Base-by-base conservation (phyloP, 495 filamentous ascomycete genomes). In the Collariella sp. region DNA sequence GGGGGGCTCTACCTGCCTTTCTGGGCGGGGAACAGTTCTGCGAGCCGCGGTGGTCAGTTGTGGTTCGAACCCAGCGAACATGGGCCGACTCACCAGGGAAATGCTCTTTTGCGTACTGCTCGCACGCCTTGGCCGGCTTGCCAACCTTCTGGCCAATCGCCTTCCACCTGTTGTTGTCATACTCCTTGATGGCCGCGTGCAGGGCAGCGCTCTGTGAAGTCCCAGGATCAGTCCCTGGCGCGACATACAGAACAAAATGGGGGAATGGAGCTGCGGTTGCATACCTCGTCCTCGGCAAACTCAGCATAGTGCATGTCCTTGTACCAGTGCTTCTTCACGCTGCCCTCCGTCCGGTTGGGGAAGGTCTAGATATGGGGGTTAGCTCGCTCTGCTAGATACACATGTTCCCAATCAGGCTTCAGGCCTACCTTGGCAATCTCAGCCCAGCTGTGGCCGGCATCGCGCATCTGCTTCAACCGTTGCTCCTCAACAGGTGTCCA, bases 291-390 rank as follows among this genome's bases (percentile, higher is more conserved):
- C 77, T 96, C 93, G 44, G 87, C 93, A 65, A 98, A 98, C 66
- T 98, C 93, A 50, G 93, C 93, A 69, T 98, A 97, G 64, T 98
- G 93, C 93, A 98, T 98, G 63, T 97, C 93, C 80, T 98, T 98
- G 68, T 98, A 98, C 93, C 93, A 98, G 69, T 98, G 93, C 74
- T 98, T 98, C 78, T 98, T 98, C 11, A 98, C 93, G 63, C 89
- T 95, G 16, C 93, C 93, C 69, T 98, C 93, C 20, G 93, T 98
- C 59, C 93, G 78, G 16, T 80, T 82, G 15, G 93, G 93, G 70
- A 98, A 98, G 10, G 86, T 90, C 88, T 94, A 34, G 9, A 38
- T 42, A 7, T 6, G 23, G 36, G 48, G 46, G 59, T 72, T 50
- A 74, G 71, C 55, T n/a, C n/a, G n/a, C n/a, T n/a, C n/a, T n/a